These are phyloP conservation scores for Ganoderma multipileum DNA, from an alignment of 1,284 basidiomycete genomes.

Conservation along the genomic window DNA sequence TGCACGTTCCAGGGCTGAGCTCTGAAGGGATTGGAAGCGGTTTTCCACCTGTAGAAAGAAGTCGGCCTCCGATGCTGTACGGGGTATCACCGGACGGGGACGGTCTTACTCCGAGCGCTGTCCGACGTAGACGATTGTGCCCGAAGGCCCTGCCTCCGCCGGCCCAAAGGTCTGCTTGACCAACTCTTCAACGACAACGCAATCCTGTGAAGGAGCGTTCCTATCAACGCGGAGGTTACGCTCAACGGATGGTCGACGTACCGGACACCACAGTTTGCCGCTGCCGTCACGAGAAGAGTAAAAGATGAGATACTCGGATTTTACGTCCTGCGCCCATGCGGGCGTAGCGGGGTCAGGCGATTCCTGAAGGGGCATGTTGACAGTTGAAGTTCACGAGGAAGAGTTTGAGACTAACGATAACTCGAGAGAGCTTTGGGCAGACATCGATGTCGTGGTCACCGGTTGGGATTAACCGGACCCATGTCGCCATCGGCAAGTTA, in stretches of 20 bases:
- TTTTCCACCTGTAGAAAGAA: conserved; percentile 65
- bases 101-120: conserved; percentile 65
- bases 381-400: not conserved
- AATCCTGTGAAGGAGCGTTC: conserved; percentile 62
- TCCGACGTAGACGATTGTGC: conserved; percentile 78
- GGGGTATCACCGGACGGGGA: conserved; percentile 16
- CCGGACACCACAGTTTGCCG: conserved; percentile 70
- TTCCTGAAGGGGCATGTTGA: conserved; percentile 42
- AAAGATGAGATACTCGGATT: conserved; percentile 67
- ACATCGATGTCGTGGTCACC: not conserved
- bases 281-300: conserved; percentile 64
- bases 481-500: not conserved
- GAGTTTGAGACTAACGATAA: not conserved
- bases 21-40: conserved; percentile 66
- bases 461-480: not conserved
- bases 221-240: conserved; percentile 31
- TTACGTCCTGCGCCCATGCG: conserved; percentile 39
- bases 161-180: conserved; percentile 64
- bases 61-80: conserved; percentile 12
- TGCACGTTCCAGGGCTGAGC: conserved; percentile 69
- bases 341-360: conserved; percentile 46
- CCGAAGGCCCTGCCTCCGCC: conserved; percentile 59
- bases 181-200: conserved; percentile 66
- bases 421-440: not conserved
- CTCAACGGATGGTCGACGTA: conserved; percentile 42